Percentiles rank a stretch among this genome's conserved stretches.
Evolutionary conservation across 1,284 basidiomycete genomes (phyloP).

Genomic region (Crucibulum parvulum): DNA sequence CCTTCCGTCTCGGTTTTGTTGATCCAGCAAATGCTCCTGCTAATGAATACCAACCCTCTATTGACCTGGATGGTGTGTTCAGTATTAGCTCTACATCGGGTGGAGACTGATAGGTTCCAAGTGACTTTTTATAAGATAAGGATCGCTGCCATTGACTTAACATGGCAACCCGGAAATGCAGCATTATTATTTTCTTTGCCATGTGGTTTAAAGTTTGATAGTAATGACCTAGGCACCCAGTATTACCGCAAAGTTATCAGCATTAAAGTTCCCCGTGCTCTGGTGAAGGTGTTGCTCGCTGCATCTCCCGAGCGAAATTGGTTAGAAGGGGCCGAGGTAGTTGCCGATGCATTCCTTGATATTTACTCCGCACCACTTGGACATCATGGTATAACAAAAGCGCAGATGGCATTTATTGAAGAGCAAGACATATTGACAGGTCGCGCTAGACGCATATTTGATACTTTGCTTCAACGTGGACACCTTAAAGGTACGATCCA

Average conservation of each 20-base stretch:
- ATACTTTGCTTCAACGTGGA: slow-evolving; percentile 21
- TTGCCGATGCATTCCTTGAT: slow-evolving; percentile 68
- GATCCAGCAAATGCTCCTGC: slow-evolving; percentile 87
- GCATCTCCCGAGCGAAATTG: slow-evolving; percentile 54
- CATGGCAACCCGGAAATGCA: slow-evolving; percentile 58
- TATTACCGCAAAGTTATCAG: slow-evolving; percentile 67
- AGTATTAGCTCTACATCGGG: slow-evolving; percentile 1
- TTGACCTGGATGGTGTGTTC: slow-evolving; percentile 78
- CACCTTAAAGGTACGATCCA: not conserved
- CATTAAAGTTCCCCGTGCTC: slow-evolving; percentile 57
- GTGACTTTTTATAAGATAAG: slow-evolving; percentile 34
- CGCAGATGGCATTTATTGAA: slow-evolving; percentile 73
- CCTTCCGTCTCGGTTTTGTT: slow-evolving; percentile 73
- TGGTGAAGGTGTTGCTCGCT: slow-evolving; percentile 53
- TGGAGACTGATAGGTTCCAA: slow-evolving; percentile 8
- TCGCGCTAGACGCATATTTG: slow-evolving; percentile 68
- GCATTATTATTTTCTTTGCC: slow-evolving; percentile 66
- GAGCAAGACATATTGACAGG: slow-evolving; percentile 75
- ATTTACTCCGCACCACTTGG: slow-evolving; percentile 70
- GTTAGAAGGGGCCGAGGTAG: slow-evolving; percentile 70
- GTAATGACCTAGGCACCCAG: slow-evolving; percentile 76
- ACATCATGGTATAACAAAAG: slow-evolving; percentile 57
- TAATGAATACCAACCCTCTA: slow-evolving; percentile 63
- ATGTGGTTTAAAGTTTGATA: slow-evolving; percentile 68
- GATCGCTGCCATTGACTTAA: slow-evolving; percentile 54